phyloP scores from a whole-genome alignment of 441 rosid genomes.

The Euphorbia neoarborescens region DNA sequence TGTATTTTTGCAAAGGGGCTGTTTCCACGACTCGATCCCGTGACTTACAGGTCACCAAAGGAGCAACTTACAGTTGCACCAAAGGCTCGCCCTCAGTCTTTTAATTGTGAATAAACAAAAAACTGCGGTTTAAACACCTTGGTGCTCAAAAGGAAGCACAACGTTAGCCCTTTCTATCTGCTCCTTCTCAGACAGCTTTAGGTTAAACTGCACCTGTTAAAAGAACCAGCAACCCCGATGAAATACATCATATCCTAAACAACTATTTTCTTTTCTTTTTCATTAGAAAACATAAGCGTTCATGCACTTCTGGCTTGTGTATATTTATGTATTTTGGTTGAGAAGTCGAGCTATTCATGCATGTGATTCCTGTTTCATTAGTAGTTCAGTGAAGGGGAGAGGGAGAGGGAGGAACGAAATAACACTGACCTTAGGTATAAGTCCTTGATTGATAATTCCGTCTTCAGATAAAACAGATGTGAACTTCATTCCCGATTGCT shows the following conservation, averaged over 20 bases:
- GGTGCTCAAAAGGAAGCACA: conserved; percentile 94
- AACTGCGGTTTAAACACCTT: conserved; percentile 42
- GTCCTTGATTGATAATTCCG: conserved; percentile 41
- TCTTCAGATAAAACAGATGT: conserved; percentile 45
- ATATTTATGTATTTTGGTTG: background rate
- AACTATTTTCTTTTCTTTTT: background rate
- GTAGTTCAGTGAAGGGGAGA: background rate
- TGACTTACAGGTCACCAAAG: no score
- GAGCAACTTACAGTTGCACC: no score
- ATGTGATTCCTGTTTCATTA: background rate
- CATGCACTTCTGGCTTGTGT: background rate
- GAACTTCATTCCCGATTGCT: conserved; percentile 50
- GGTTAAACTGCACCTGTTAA: conserved; percentile 71
- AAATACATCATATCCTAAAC: background rate
- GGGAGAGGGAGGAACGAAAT: background rate
- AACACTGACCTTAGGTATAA: conserved; percentile 61
- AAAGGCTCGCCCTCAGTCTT: no score
- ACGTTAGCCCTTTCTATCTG: conserved; percentile 64
- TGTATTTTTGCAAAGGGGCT: no score
- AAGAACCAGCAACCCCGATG: conserved; percentile 10
- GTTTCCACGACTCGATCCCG: no score
- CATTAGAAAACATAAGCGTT: background rate
- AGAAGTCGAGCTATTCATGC: background rate
- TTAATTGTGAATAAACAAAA: no score
- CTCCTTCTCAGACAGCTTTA: conserved; percentile 75